A percentile compares a stretch with the other conserved stretches of the same genome.
These are phyloP conservation scores for Holtermannia corniformis DNA, from an alignment of 768 basidiomycete species.

Conservation along the genomic window DNA sequence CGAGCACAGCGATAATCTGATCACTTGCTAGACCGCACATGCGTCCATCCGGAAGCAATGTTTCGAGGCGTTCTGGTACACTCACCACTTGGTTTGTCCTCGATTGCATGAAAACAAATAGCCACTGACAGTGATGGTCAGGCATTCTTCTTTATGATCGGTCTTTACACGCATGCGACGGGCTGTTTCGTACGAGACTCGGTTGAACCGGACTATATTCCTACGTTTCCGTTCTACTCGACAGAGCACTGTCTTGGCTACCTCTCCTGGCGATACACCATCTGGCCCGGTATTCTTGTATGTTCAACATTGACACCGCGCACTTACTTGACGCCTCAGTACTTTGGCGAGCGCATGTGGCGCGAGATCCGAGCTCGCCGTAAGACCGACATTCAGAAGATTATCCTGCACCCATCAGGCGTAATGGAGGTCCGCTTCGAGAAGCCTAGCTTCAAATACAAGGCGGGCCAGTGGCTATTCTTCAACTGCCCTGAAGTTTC, in stretches of 20 bases:
- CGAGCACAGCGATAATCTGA: not conserved
- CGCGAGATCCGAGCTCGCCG: constrained; percentile 72
- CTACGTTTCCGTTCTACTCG: constrained; percentile 75
- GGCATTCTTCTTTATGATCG: constrained; percentile 20
- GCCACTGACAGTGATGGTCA: not conserved
- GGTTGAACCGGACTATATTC: constrained; percentile 58
- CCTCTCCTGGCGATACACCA: constrained; percentile 77
- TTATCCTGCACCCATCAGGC: constrained; percentile 79
- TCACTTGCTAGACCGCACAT: constrained; percentile 62
- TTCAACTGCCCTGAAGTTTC: constrained; percentile 60
- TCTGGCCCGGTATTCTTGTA: constrained; percentile 71
- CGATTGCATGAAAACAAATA: no score
- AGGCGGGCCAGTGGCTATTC: constrained; percentile 40
- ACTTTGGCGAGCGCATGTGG: constrained; percentile 77
- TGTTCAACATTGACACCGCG: constrained; percentile 1
- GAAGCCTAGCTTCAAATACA: constrained; percentile 87
- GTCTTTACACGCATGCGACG: constrained; percentile 68
- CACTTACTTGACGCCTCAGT: constrained; percentile 36
- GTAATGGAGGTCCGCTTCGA: constrained; percentile 88
- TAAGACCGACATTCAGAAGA: constrained; percentile 69
- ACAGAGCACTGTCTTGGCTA: constrained; percentile 86
- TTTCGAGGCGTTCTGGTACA: constrained; percentile 97
- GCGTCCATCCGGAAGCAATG: constrained; percentile 75
- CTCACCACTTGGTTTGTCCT: constrained; percentile 53
- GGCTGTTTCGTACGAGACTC: constrained; percentile 87